Evolutionary conservation across 441 rosid genomes (phyloP).

Genomic region (Brassica hybrid): DNA sequence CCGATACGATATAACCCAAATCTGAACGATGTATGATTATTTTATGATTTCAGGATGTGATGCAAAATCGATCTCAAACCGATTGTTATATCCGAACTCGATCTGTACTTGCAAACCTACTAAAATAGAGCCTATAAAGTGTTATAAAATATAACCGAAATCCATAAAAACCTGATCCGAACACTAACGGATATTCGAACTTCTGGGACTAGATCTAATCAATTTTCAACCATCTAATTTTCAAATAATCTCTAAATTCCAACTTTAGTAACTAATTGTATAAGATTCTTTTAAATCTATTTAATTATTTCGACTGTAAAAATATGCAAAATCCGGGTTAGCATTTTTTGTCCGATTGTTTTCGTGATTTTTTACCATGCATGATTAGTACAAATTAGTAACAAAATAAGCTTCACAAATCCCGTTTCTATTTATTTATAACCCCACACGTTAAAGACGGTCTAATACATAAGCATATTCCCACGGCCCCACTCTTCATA

Average conservation of each 20-base stretch:
- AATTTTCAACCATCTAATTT: not conserved
- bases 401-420: not conserved
- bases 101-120: too few species aligned
- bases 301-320: not conserved
- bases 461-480: conserved; percentile 13
- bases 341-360: not conserved
- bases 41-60: too few species aligned
- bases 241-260: not conserved
- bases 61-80: too few species aligned
- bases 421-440: not conserved
- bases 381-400: not conserved
- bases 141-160: too few species aligned
- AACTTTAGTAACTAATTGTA: not conserved
- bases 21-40: too few species aligned
- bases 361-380: not conserved
- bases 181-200: too few species aligned
- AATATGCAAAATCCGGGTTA: not conserved
- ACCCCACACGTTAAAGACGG: conserved; percentile 1
- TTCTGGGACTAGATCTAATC: not conserved
- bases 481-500: not conserved
- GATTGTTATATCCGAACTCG: too few species aligned
- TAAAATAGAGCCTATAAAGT: too few species aligned
- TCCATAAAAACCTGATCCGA: too few species aligned
- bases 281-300: not conserved
- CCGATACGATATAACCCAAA: too few species aligned